phyloP scores from a whole-genome alignment of 306 rosid species.

The barrel medic (Medicago truncatula) region MtrunA17r5.0-ANR NC_053042.1:51766501-51767000 shows the following conservation, averaged over 20 bases:
- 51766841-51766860: background rate
- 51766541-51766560: background rate
- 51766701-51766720: constrained; percentile 3
- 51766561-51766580: background rate
- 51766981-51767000: too few species aligned
- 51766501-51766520: too few species aligned
- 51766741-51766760: background rate
- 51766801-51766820: background rate
- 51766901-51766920: background rate
- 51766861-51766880: background rate
- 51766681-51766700: background rate
- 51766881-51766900: background rate
- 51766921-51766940: background rate
- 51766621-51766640: constrained; percentile 54
- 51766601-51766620: constrained; percentile 68
- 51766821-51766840: background rate
- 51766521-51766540: background rate
- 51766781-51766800: background rate
- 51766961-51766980: too few species aligned
- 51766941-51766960: too few species aligned
- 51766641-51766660: constrained; percentile 55
- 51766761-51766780: background rate
- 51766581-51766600: constrained; percentile 46
- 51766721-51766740: background rate
- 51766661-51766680: constrained; percentile 5